These are phyloP conservation scores for Aureobasidium namibiae DNA, from an alignment of 2,329 filamentous ascomycete species.

Conservation along the genomic window DNA sequence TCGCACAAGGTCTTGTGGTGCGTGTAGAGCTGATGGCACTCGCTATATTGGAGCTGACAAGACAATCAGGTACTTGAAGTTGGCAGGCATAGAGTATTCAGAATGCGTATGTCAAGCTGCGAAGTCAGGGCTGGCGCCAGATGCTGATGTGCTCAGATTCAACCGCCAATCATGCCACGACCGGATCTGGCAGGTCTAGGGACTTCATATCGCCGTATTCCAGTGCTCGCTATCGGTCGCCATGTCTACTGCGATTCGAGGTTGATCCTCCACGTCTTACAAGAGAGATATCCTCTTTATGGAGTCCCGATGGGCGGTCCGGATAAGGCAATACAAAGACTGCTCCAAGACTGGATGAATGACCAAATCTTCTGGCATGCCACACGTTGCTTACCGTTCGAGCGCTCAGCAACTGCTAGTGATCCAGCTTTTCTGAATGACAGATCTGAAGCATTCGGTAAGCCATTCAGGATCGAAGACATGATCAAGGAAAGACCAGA, in stretches of 20 bases:
- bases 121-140: not conserved
- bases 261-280: conserved; percentile 58
- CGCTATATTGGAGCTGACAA: not conserved
- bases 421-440: conserved; percentile 55
- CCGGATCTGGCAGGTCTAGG: conserved; percentile 55
- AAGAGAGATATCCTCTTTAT: conserved; percentile 32
- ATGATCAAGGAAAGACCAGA: conserved; percentile 43
- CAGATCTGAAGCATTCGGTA: conserved; percentile 37
- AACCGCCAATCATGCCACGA: conserved; percentile 59
- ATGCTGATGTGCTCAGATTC: conserved; percentile 22
- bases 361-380: conserved; percentile 51
- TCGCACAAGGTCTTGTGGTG: conserved; percentile 53
- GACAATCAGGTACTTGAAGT: conserved; percentile 46
- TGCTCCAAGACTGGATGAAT: conserved; percentile 49
- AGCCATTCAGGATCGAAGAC: conserved; percentile 31
- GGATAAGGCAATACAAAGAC: conserved; percentile 39
- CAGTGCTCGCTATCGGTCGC: conserved; percentile 56
- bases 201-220: conserved; percentile 61
- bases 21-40: not conserved
- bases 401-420: conserved; percentile 44
- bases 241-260: conserved; percentile 64
- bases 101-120: conserved; percentile 48
- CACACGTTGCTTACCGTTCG: conserved; percentile 46
- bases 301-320: conserved; percentile 28
- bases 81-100: conserved; percentile 56